Evolutionary conservation across 2,329 filamentous ascomycete species (phyloP).

Genomic region (Fusarium buharicum): DNA sequence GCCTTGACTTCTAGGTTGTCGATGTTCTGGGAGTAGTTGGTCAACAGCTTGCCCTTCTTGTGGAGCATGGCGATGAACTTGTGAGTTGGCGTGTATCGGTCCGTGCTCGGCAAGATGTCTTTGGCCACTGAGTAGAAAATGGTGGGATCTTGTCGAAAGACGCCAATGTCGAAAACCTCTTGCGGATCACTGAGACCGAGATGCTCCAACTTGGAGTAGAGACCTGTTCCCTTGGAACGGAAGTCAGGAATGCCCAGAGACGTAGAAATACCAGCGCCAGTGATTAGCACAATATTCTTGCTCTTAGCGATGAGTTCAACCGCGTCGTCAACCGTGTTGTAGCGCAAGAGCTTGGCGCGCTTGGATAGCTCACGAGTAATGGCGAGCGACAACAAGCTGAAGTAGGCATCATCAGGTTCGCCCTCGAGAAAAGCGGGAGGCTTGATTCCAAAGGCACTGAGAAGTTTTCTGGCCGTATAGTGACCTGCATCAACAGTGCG

Average conservation of each 20-base stretch:
- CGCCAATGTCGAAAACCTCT: conserved; percentile 91
- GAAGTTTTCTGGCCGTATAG: conserved; percentile 82
- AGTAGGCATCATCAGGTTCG: conserved; percentile 74
- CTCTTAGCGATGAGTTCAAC: conserved; percentile 78
- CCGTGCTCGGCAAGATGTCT: conserved; percentile 84
- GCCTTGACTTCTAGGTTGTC: conserved; percentile 93
- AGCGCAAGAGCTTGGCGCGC: conserved; percentile 79
- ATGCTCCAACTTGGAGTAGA: conserved; percentile 86
- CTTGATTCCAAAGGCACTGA: conserved; percentile 84
- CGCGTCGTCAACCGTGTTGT: conserved; percentile 90
- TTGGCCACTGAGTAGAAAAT: conserved; percentile 94
- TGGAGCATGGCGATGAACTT: conserved; percentile 92
- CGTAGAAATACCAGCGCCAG: conserved; percentile 95
- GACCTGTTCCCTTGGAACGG: conserved; percentile 88
- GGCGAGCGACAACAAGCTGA: conserved; percentile 77
- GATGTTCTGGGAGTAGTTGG: conserved; percentile 99
- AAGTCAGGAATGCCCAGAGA: conserved; percentile 98
- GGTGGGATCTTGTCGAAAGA: conserved; percentile 86
- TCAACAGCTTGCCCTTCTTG: conserved; percentile 87
- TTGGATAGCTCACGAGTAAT: conserved; percentile 84
- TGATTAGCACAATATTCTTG: conserved; percentile 90
- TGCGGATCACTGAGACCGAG: conserved; percentile 86
- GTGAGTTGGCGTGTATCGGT: conserved; percentile 90
- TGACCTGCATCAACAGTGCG: conserved; percentile 74
- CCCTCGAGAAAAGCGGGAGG: conserved; percentile 80